phyloP scores from a whole-genome alignment of 177 flowering plant species.

The Telopea speciosissima region DNA sequence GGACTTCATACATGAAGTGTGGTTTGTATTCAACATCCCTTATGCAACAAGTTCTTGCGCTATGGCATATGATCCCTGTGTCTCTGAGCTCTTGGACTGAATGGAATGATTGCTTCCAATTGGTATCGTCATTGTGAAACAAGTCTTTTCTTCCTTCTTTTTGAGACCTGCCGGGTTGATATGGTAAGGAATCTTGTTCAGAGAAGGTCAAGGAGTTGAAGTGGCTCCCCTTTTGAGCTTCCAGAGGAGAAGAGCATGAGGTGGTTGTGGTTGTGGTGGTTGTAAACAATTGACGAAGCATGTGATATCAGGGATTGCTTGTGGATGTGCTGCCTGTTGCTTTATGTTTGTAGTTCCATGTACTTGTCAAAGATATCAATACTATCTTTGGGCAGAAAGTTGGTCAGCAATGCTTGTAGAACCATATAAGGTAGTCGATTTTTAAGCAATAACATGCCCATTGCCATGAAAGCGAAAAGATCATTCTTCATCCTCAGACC shows the following conservation, averaged over 20 bases:
- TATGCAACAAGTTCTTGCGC: not conserved
- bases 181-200: not conserved
- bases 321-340: too few species aligned
- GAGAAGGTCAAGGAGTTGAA: conserved; percentile 9
- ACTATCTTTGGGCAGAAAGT: not conserved
- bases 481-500: not conserved
- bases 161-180: not conserved
- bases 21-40: not conserved
- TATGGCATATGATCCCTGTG: not conserved
- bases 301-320: too few species aligned
- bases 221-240: not conserved
- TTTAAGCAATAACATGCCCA: conserved; percentile 11
- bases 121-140: not conserved
- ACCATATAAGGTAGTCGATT: conserved; percentile 7
- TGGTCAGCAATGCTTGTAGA: conserved; percentile 1
- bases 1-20: not conserved
- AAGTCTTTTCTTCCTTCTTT: too few species aligned
- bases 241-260: not conserved
- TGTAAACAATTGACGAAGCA: too few species aligned
- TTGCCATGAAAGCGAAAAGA: not conserved
- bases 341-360: not conserved
- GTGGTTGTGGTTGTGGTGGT: not conserved
- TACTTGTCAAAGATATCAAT: not conserved
- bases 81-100: conserved; percentile 8
- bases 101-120: conserved; percentile 4